phyloP scores from a whole-genome alignment of 192 early-diverging fungal genomes.

The Podochytrium sp. region DNA sequence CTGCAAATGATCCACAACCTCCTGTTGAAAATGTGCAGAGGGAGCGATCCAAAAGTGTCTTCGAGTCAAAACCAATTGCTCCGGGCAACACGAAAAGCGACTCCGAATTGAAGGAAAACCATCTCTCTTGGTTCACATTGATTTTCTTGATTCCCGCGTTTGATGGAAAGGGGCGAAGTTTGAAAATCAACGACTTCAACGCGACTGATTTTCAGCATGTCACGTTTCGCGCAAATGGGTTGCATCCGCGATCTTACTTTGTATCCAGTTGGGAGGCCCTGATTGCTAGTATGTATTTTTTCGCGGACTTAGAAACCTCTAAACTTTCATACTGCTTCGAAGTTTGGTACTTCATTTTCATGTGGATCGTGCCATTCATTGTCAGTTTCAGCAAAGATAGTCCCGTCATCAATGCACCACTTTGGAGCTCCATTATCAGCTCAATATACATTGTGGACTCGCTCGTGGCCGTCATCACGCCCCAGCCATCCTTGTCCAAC shows the following conservation, averaged over 20 bases:
- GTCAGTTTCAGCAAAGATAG: background rate
- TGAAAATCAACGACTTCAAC: background rate
- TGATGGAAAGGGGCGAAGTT: background rate
- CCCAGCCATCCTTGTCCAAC: background rate
- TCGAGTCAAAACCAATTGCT: background rate
- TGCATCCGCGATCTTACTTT: constrained; percentile 8
- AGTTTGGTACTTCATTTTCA: background rate
- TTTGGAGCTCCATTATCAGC: background rate
- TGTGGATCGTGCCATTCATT: constrained; percentile 3
- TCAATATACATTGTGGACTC: background rate
- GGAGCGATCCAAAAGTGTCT: background rate
- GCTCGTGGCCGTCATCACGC: background rate
- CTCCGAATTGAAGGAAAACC: background rate
- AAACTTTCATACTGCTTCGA: background rate
- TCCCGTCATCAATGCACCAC: background rate
- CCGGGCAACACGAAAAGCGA: too few relatives aligned
- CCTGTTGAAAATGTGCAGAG: background rate
- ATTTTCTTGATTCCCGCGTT: constrained; percentile 12
- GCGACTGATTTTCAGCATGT: background rate
- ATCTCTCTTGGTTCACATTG: background rate
- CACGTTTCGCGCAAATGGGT: background rate
- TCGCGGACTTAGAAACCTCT: background rate
- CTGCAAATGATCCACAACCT: background rate
- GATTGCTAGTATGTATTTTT: background rate
- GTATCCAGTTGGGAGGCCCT: background rate